Evolutionary conservation across 2,329 filamentous ascomycete species (phyloP), one percentile per base, ranked within the genome.

Genomic region (Sclerotinia borealis): DNA sequence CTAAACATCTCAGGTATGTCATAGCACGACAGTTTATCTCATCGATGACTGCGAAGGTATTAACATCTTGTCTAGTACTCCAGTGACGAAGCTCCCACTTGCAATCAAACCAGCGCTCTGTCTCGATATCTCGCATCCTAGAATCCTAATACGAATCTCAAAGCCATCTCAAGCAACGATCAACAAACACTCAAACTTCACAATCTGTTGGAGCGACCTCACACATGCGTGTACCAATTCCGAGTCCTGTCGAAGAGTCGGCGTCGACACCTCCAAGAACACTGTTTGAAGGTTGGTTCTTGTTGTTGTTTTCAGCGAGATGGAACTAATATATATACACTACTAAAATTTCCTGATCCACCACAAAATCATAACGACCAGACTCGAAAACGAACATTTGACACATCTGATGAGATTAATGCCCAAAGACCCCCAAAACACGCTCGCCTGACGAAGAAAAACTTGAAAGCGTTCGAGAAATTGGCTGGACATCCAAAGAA

Each of bases 301-400:
- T 19, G 51, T 62, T 55, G 43, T 63, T 63, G 59, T 67, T 64
- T 63, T 66, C 22, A n/a, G 61, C 63, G 58, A 66, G 64, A 43
- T 64, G 55, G 39, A 66, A 55, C 63, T 67, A 65, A 67, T 65
- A 62, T 45, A 64, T 64, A 49, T 59, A 63, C 63, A 22, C 64
- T 52, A 64, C 58, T 56, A 67, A 61, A 66, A 63, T 61, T 64
- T 63, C 49, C n/a, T 29, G 45, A 41, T 63, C 59, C 59, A 66
- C 59, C 60, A 60, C 56, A 61, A 64, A 64, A 41, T 17, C 48
- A 59, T 95, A 98, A 78, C 93, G 93, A 78, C 97, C 91, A 56
- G 84, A 80, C 69, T 89, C 76, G 81, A 95, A 98, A 72, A 82
- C 80, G 58, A 83, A 75, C 51, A 93, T 78, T 74, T 97, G 92